A percentile compares a stretch with the other conserved stretches of the same genome.
phyloP scores from a whole-genome alignment of 306 rosid species.

The Glycine latifolia region DNA sequence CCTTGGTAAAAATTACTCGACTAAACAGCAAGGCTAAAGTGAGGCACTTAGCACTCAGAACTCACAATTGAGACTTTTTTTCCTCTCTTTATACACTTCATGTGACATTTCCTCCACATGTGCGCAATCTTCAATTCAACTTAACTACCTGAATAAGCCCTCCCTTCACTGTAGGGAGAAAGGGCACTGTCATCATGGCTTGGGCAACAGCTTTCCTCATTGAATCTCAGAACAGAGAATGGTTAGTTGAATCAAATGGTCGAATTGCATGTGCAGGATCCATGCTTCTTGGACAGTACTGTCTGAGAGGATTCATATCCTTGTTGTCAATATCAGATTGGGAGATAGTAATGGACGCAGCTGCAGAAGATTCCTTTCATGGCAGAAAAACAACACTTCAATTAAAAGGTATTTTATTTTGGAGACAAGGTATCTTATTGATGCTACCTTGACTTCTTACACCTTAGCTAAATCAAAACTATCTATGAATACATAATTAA shows the following conservation, averaged over 20 bases:
- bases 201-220: conserved; percentile 44
- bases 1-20: background rate
- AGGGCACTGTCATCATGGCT: conserved; percentile 49
- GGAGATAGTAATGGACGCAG: conserved; percentile 49
- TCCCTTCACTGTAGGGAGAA: conserved; percentile 50
- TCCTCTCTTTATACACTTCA: conserved; percentile 51
- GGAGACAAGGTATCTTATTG: background rate
- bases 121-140: conserved; percentile 48
- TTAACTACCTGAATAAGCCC: conserved; percentile 45
- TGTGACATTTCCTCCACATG: conserved; percentile 46
- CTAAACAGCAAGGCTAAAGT: conserved; percentile 30
- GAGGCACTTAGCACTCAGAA: conserved; percentile 17
- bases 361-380: conserved; percentile 68
- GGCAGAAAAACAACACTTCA: conserved; percentile 42
- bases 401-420: conserved; percentile 11
- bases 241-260: conserved; percentile 57
- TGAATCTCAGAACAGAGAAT: conserved; percentile 54
- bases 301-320: conserved; percentile 42
- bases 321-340: conserved; percentile 47
- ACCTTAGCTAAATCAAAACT: conserved; percentile 20
- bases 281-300: conserved; percentile 40
- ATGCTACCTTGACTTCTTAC: conserved; percentile 36
- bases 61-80: conserved; percentile 59
- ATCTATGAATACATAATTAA: conserved; percentile 15
- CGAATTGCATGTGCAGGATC: conserved; percentile 46